A percentile compares a stretch with the other conserved stretches of the same genome.
These are phyloP conservation scores for Chenopodium album DNA, from an alignment of 148 eudicot genomes.

Conservation along the genomic window DNA sequence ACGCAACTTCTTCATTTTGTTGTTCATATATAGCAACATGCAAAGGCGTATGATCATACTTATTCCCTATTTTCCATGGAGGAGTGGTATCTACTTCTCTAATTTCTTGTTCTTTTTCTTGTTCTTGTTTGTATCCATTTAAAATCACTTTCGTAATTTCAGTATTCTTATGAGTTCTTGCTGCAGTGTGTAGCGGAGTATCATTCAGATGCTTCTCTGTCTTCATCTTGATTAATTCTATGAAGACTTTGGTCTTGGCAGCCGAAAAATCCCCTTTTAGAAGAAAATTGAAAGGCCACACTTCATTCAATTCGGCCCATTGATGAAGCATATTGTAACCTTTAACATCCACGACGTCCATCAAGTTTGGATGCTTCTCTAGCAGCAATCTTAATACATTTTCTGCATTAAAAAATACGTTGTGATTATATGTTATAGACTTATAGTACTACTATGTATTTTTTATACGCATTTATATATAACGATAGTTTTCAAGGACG, in stretches of 20 bases:
- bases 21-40: background rate
- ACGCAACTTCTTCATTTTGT: background rate
- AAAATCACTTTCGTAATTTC: background rate
- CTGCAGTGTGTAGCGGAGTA: conserved; percentile 20
- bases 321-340: conserved; percentile 1
- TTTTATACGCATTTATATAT: no score
- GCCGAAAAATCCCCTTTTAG: background rate
- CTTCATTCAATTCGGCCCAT: background rate
- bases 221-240: background rate
- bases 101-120: no score
- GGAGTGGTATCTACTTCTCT: background rate
- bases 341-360: background rate
- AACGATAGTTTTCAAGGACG: no score
- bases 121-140: background rate
- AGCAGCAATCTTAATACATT: background rate
- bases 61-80: conserved; percentile 4
- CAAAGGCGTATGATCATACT: background rate
- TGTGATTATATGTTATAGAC: no score
- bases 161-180: background rate
- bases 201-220: background rate
- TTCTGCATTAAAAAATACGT: background rate
- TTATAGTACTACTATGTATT: no score
- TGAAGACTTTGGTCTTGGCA: background rate
- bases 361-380: background rate
- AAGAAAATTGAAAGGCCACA: background rate